phyloP scores from a whole-genome alignment of 495 filamentous ascomycete genomes.

The Xanthoparmelia taractica region DNA sequence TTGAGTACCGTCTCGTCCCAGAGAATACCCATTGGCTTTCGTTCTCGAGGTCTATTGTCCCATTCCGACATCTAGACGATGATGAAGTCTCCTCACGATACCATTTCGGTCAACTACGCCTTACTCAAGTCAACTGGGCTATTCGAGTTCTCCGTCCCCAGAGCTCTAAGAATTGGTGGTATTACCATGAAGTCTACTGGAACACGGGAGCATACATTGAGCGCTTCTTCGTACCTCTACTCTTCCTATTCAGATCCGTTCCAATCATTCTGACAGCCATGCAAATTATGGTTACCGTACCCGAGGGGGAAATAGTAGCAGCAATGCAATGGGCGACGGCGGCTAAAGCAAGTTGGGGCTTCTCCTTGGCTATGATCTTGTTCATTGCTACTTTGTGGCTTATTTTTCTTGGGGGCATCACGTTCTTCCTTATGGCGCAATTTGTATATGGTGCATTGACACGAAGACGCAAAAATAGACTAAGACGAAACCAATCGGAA shows the following conservation, averaged over 20 bases:
- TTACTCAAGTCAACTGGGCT: slow-evolving; percentile 31
- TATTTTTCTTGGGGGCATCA: not conserved
- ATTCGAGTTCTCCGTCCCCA: slow-evolving; percentile 15
- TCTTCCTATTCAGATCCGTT: slow-evolving; percentile 33
- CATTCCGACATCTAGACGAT: slow-evolving; percentile 19
- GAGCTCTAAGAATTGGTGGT: slow-evolving; percentile 5
- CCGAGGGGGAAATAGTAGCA: not conserved
- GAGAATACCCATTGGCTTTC: slow-evolving; percentile 19
- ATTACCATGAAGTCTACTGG: slow-evolving; percentile 25
- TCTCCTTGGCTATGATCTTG: not conserved
- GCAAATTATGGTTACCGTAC: slow-evolving; percentile 11
- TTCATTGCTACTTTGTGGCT: not conserved
- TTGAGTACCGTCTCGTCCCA: slow-evolving; percentile 28
- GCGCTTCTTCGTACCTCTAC: slow-evolving; percentile 26
- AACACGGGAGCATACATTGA: slow-evolving; percentile 29
- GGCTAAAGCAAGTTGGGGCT: not conserved
- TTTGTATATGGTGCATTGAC: not conserved
- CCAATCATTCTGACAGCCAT: slow-evolving; percentile 27
- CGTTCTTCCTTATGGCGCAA: not conserved
- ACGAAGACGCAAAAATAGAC: not conserved
- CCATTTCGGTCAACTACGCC: slow-evolving; percentile 36
- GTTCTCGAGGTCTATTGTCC: not conserved
- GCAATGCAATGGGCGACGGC: not conserved
- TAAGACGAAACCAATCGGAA: not conserved
- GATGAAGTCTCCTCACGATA: slow-evolving; percentile 28